Evolutionary conservation across 148 eudicot genomes (phyloP).

Genomic region (Dysphania ambrosioides): DNA sequence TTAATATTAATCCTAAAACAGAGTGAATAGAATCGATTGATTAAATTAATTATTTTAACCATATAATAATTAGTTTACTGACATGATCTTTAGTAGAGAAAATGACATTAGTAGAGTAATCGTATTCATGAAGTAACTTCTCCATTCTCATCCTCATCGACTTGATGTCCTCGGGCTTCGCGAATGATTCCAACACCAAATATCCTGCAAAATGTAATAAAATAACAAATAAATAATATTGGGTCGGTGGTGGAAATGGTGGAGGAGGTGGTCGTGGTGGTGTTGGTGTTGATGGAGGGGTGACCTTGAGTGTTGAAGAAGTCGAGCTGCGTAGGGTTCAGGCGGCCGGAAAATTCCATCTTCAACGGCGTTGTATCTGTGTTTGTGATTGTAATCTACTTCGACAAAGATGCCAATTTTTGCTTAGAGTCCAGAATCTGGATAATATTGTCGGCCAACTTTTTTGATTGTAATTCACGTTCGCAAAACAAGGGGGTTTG

Average conservation of each 20-base stretch:
- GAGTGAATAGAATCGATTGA: neutral
- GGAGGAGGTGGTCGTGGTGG: no score
- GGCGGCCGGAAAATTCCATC: conserved; percentile 51
- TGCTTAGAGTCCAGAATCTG: no score
- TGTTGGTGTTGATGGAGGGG: no score
- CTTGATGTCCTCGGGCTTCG: conserved; percentile 50
- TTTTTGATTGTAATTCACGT: no score
- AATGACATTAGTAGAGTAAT: conserved; percentile 52
- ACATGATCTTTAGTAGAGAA: conserved; percentile 91
- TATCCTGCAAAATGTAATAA: conserved; percentile 39
- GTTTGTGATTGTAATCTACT: neutral
- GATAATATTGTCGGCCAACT: no score
- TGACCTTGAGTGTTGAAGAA: conserved; percentile 62
- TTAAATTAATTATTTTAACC: neutral
- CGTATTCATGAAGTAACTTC: conserved; percentile 58
- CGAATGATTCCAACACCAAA: conserved; percentile 74
- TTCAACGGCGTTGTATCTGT: no score
- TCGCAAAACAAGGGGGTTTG: no score
- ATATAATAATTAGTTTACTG: no score
- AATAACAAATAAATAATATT: no score
- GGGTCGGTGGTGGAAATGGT: no score
- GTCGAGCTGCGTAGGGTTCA: conserved; percentile 49
- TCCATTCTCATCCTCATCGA: conserved; percentile 68
- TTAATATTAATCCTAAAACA: neutral
- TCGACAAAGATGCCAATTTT: neutral